Evolutionary conservation across 306 rosid species (phyloP).

Genomic region (Amphicarpaea edgeworthii): DNA sequence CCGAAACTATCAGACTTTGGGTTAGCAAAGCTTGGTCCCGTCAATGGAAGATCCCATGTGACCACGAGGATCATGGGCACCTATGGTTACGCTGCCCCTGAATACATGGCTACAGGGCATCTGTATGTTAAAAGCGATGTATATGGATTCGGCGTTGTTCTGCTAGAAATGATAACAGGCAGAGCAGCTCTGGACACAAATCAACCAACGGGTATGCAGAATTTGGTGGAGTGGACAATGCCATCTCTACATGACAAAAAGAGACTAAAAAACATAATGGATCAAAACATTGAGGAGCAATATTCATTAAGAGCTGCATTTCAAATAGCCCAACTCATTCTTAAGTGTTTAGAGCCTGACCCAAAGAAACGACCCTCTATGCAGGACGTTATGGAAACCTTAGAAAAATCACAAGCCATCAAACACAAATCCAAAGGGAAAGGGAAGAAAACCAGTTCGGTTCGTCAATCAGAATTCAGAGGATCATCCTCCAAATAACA

Average conservation of each 20-base stretch:
- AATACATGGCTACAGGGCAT: conserved; percentile 87
- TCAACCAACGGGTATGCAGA: conserved; percentile 43
- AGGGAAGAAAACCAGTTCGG: conserved; percentile 14
- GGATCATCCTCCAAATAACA: background rate
- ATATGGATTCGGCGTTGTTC: conserved; percentile 88
- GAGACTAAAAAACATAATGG: conserved; percentile 62
- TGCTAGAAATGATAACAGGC: conserved; percentile 81
- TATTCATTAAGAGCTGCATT: conserved; percentile 58
- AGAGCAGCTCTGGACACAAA: conserved; percentile 58
- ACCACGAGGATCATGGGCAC: conserved; percentile 79
- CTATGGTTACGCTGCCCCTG: conserved; percentile 90
- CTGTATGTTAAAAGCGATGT: conserved; percentile 87
- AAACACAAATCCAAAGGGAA: conserved; percentile 50
- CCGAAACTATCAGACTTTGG: conserved; percentile 93
- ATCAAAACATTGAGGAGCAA: conserved; percentile 47
- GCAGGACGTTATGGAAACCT: conserved; percentile 56
- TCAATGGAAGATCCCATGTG: conserved; percentile 68
- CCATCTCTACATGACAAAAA: conserved; percentile 54
- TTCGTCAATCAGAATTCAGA: background rate
- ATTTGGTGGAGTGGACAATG: conserved; percentile 57
- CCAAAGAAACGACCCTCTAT: conserved; percentile 74
- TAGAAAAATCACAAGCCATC: conserved; percentile 48
- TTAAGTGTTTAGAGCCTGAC: conserved; percentile 63
- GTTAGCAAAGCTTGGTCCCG: conserved; percentile 81
- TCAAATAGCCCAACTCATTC: conserved; percentile 55